Percentiles rank a stretch among this genome's conserved stretches.
Conservation (phyloP, 768 basidiomycete species). For the Boletus sp. region DNA sequence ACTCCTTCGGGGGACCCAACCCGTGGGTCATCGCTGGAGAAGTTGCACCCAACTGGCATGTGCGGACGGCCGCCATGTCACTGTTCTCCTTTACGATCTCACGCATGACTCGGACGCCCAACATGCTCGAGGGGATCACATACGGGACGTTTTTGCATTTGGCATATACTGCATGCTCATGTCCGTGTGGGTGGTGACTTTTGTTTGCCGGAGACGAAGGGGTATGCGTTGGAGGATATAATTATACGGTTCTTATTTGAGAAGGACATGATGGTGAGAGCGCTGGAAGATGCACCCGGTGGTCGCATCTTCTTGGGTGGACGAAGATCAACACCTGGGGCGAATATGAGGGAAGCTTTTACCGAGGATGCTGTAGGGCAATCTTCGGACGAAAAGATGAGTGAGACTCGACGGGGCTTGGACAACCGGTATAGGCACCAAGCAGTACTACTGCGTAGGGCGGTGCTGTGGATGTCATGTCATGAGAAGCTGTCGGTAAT, state of each 20-base stretch:
- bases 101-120: conserved; percentile 39
- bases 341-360: conserved; percentile 19
- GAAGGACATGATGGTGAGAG: conserved; percentile 31
- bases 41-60: conserved; percentile 39
- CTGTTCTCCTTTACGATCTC: conserved; percentile 37
- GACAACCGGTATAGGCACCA: background rate
- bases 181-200: conserved; percentile 37
- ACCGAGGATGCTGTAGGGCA: background rate
- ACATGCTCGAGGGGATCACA: conserved; percentile 33
- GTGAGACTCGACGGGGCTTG: background rate
- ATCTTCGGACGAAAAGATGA: background rate
- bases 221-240: conserved; percentile 40
- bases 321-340: conserved; percentile 28
- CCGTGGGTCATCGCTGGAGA: conserved; percentile 35
- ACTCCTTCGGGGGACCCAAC: conserved; percentile 32
- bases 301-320: conserved; percentile 30
- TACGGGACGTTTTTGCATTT: conserved; percentile 35
- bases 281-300: conserved; percentile 35
- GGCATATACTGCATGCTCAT: conserved; percentile 34
- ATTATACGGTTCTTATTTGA: conserved; percentile 39
- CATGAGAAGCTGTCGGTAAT: too few relatives aligned
- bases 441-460: too few relatives aligned
- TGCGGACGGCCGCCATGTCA: conserved; percentile 35
- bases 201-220: conserved; percentile 41
- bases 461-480: too few relatives aligned